Evolutionary conservation across 176 grass and related monocot species (phyloP).

Genomic region (Juncus effusus): DNA sequence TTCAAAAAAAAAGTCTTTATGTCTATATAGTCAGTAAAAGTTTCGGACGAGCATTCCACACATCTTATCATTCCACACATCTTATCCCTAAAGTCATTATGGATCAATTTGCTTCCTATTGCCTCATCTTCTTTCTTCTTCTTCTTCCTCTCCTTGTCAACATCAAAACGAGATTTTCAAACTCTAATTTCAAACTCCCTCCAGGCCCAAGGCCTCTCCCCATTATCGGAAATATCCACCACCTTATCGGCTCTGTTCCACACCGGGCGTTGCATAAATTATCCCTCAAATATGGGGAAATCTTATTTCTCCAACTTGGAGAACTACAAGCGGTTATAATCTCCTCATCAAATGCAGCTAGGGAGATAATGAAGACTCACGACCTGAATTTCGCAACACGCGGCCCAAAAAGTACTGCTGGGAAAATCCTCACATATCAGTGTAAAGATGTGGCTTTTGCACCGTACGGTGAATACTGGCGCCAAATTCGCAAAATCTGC

Average conservation of each 20-base stretch:
- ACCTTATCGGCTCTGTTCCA: neutral
- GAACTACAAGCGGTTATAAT: conserved; percentile 29
- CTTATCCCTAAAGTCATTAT: too few relatives aligned
- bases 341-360: conserved; percentile 13
- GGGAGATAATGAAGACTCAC: conserved; percentile 29
- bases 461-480: conserved; percentile 35
- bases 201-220: conserved; percentile 34
- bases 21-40: too few relatives aligned
- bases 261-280: conserved; percentile 31
- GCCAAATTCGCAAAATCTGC: conserved; percentile 35
- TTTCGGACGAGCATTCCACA: too few relatives aligned
- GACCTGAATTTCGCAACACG: conserved; percentile 27
- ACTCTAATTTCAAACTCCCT: conserved; percentile 11
- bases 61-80: too few relatives aligned
- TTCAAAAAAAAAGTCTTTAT: too few relatives aligned
- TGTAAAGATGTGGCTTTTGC: conserved; percentile 16
- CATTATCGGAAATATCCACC: conserved; percentile 41
- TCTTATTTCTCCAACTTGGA: conserved; percentile 29
- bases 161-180: neutral
- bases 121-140: conserved; percentile 19
- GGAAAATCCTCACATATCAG: neutral
- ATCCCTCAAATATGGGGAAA: conserved; percentile 14
- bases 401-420: neutral
- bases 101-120: conserved; percentile 1
- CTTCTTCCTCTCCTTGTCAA: neutral